phyloP scores from a whole-genome alignment of 2,329 filamentous ascomycete species.

The Periconia digitata region DNA sequence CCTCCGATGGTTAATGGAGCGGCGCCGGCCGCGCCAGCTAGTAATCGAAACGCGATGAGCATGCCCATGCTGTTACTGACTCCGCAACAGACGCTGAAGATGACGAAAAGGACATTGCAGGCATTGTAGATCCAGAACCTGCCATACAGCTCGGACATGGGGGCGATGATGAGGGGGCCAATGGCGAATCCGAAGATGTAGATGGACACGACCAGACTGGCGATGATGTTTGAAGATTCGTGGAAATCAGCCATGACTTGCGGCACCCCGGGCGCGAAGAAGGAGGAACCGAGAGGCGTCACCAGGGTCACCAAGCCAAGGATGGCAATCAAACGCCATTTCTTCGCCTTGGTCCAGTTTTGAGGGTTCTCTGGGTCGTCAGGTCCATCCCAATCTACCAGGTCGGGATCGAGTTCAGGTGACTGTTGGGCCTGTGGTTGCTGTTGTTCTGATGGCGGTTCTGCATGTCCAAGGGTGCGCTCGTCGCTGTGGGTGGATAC shows the following conservation, averaged over 20 bases:
- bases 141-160: constrained; percentile 41
- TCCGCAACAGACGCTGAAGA: constrained; percentile 51
- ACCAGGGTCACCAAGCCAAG: constrained; percentile 41
- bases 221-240: constrained; percentile 31
- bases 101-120: constrained; percentile 53
- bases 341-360: constrained; percentile 41
- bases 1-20: constrained; percentile 39
- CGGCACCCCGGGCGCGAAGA: constrained; percentile 63
- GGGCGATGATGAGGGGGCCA: constrained; percentile 41
- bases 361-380: constrained; percentile 44
- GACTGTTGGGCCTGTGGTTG: background rate
- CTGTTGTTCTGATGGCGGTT: background rate
- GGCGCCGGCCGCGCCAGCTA: constrained; percentile 38
- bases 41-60: constrained; percentile 42
- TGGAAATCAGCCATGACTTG: constrained; percentile 43
- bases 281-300: constrained; percentile 42
- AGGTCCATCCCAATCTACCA: constrained; percentile 38
- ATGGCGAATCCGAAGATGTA: constrained; percentile 44
- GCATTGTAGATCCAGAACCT: constrained; percentile 35
- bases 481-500: background rate
- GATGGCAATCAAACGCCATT: constrained; percentile 40
- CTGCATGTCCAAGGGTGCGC: background rate
- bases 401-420: constrained; percentile 22
- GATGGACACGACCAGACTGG: constrained; percentile 42
- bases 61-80: constrained; percentile 36